phyloP scores from a whole-genome alignment of 768 basidiomycete species.

The Tricholoma furcatifolium region DNA sequence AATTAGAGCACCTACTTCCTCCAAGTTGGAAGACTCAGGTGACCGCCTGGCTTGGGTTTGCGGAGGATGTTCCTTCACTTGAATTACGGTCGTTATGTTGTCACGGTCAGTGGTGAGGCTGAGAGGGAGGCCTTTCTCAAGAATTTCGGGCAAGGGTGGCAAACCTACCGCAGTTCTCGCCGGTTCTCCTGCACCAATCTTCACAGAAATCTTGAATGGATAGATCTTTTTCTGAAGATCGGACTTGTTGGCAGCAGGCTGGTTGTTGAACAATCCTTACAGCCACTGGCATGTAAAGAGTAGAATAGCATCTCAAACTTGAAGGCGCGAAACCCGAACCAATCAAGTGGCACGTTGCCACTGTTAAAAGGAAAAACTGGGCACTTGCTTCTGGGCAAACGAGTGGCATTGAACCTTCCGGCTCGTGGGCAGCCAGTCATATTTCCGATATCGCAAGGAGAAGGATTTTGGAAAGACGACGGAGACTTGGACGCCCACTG shows the following conservation, averaged over 20 bases:
- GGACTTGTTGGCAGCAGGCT: too few species aligned
- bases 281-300: too few species aligned
- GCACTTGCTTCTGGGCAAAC: slow-evolving; percentile 85
- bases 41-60: slow-evolving; percentile 77
- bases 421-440: slow-evolving; percentile 59
- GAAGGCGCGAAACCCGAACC: slow-evolving; percentile 86
- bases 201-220: slow-evolving; percentile 87
- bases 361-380: slow-evolving; percentile 88
- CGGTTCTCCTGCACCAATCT: slow-evolving; percentile 94
- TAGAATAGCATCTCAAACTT: slow-evolving; percentile 89
- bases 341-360: slow-evolving; percentile 83
- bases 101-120: slow-evolving; percentile 91
- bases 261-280: slow-evolving; percentile 6
- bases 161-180: slow-evolving; percentile 77
- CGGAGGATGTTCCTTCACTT: slow-evolving; percentile 93
- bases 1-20: slow-evolving; percentile 73
- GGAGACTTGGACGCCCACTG: slow-evolving; percentile 30
- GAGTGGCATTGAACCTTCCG: slow-evolving; percentile 89
- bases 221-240: neutral
- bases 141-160: slow-evolving; percentile 94
- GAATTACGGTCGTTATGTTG: slow-evolving; percentile 97
- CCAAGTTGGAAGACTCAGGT: slow-evolving; percentile 90
- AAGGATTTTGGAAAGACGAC: slow-evolving; percentile 24
- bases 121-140: slow-evolving; percentile 81
- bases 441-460: slow-evolving; percentile 33